Evolutionary conservation across 495 filamentous ascomycete genomes (phyloP), one percentile per base, ranked within the genome.

Genomic region (Neurospora cerealis): DNA sequence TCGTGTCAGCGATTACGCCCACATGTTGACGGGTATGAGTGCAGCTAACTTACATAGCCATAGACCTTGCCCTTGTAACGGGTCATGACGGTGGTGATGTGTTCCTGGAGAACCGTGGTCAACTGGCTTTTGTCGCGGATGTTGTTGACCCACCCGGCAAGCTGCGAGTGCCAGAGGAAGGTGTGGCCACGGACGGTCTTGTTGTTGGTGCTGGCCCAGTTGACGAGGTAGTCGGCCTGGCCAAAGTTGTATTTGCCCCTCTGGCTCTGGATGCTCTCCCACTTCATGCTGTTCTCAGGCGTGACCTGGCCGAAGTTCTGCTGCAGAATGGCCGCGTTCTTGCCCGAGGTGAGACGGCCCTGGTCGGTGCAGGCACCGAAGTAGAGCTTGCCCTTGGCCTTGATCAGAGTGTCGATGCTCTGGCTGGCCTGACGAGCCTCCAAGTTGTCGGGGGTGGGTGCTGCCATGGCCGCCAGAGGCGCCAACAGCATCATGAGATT

Each of bases 271-370:
- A 85, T 85, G 48, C 83, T 72, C 75, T 89, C 85, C 87, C 87
- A 91, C 80, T 90, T 90, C 87, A 91, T 89, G 80, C 83, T 87
- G 83, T 91, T 91, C 86, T 91, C 90, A 21, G 88, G 89, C 5
- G 89, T 91, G 38, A 91, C 83, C 74, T 86, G 84, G 40, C 89
- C 89, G 74, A 92, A 91, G 78, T 91, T 84, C 46, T 86, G 81
- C 74, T 86, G 83, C 76, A 91, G 84, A 78, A 90, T 84, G 70
- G 82, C 86, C 17, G 86, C 85, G 71, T 87, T 87, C 74, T 84
- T 82, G 74, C 82, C 88, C 13, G 79, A 75, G 72, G 77, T 80
- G 2, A 91, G 84, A 13, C 83, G 85, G 79, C 83, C 83, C 74
- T 86, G 84, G 79, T 91, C 90, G 21, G 86, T 80, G 78, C 81